These are phyloP conservation scores for Beta vulgaris DNA, from an alignment of 148 eudicot genomes.

Conservation along the genomic window DNA sequence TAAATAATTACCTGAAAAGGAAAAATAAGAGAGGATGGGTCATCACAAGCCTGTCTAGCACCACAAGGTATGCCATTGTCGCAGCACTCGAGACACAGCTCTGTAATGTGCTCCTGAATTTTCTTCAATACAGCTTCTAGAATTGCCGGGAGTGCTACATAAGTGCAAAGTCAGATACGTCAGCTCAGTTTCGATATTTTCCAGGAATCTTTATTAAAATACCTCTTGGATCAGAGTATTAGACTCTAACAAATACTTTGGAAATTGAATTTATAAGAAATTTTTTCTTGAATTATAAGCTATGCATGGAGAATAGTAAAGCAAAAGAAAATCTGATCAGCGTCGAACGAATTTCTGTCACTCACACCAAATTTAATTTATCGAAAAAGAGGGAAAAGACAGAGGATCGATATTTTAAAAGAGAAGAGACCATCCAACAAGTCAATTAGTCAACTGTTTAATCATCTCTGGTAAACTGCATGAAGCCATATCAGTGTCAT, in stretches of 20 bases:
- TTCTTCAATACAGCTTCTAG: conserved; percentile 70
- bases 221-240: too few relatives aligned
- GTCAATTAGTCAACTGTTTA: not conserved
- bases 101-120: conserved; percentile 87
- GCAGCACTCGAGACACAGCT: conserved; percentile 90
- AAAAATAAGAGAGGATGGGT: conserved; percentile 82
- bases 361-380: not conserved
- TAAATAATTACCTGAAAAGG: conserved; percentile 67
- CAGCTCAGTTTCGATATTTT: too few relatives aligned
- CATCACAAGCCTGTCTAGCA: conserved; percentile 86
- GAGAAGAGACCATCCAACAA: not conserved
- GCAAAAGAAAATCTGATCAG: conserved; percentile 4
- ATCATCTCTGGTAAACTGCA: not conserved
- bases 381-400: not conserved
- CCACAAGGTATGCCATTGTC: conserved; percentile 88
- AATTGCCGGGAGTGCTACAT: conserved; percentile 76
- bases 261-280: too few relatives aligned
- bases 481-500: not conserved
- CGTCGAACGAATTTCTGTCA: not conserved
- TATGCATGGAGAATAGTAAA: not conserved
- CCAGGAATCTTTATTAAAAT: too few relatives aligned
- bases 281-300: too few relatives aligned
- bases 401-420: not conserved
- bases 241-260: too few relatives aligned
- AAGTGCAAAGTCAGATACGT: conserved; percentile 10